Evolutionary conservation across 768 basidiomycete genomes (phyloP), one percentile per base, ranked within the genome.

Genomic region (Mycena rebaudengoi): DNA sequence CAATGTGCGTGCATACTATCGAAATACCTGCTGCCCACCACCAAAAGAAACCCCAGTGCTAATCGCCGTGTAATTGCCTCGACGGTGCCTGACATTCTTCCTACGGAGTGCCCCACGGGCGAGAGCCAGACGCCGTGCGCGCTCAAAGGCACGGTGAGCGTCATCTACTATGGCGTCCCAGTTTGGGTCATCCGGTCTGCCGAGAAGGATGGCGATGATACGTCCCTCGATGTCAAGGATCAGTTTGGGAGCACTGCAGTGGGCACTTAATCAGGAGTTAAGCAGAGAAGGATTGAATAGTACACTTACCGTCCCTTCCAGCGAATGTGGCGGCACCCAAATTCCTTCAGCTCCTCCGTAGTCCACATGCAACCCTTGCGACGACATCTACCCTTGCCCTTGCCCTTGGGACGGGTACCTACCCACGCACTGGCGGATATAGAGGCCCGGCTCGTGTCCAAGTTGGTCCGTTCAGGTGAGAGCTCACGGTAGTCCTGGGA

Each of bases 11-110:
- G n/a, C n/a, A n/a, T n/a, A n/a, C n/a, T n/a, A n/a, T n/a, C n/a
- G n/a, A n/a, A n/a, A 4, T n/a, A 60, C 58, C 58, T 33, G 11
- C 21, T 60, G 58, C 1, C 58, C 49, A 28, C 58, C 58, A 1
- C 58, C 58, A 12, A 60, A 51, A 2, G 58, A 60, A 2, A 51
- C 58, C 1, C 58, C 49, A 0, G 46, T 7, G 1, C 29, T 20
- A 4, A 60, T 8, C 1, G 14, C 21, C 3, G 21, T 0, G 23
- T 23, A 60, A 1, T n/a, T 4, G 0, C 58, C 58, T 1, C 40
- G 48, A 0, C 48, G 58, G 28, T 60, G 58, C 5, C 5, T 14
- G 2, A 13, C 5, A 12, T 43, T 40, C 14, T 26, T 6, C 10
- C 28, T 29, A 18, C 26, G n/a, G 21, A 60, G 51, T 11, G 39